A percentile compares a stretch with the other conserved stretches of the same genome.
Conservation (phyloP, 2,329 filamentous ascomycete genomes). For the Amauroascus niger region DNA sequence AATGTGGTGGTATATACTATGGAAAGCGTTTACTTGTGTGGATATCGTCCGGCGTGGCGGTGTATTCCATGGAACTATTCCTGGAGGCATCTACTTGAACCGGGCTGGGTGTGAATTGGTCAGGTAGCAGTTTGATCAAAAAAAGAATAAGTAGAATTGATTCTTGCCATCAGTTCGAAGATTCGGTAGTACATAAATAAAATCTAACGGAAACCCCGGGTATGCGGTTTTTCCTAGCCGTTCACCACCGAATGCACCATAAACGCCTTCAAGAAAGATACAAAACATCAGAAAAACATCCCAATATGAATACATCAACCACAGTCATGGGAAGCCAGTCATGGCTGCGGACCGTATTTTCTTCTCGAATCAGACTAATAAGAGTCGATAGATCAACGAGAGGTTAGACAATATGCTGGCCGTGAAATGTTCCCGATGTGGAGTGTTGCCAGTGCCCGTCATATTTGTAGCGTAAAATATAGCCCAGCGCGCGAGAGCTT, state of each 20-base stretch:
- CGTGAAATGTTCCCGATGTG: no score
- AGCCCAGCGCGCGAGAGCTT: background rate
- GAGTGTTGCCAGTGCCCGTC: background rate
- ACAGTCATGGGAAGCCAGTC: conserved; percentile 4
- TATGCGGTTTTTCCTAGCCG: background rate
- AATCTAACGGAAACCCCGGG: background rate
- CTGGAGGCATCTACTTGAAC: no score
- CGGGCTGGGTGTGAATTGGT: no score
- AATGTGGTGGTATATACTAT: no score
- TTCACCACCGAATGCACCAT: background rate
- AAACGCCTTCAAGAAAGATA: background rate
- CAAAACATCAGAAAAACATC: conserved; percentile 2
- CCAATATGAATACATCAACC: conserved; percentile 6
- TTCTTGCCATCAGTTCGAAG: background rate
- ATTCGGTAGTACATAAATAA: background rate
- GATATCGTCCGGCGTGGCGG: no score
- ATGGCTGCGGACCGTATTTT: background rate
- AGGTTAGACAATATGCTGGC: background rate
- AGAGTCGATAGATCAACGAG: background rate
- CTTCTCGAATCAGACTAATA: background rate
- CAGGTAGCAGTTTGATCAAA: no score
- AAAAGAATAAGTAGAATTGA: no score
- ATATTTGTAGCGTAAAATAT: no score
- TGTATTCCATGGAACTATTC: no score
- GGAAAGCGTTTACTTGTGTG: no score